Evolutionary conservation across 768 basidiomycete species (phyloP), one percentile per base, ranked within the genome.

Genomic region (Serendipita vermifera): DNA sequence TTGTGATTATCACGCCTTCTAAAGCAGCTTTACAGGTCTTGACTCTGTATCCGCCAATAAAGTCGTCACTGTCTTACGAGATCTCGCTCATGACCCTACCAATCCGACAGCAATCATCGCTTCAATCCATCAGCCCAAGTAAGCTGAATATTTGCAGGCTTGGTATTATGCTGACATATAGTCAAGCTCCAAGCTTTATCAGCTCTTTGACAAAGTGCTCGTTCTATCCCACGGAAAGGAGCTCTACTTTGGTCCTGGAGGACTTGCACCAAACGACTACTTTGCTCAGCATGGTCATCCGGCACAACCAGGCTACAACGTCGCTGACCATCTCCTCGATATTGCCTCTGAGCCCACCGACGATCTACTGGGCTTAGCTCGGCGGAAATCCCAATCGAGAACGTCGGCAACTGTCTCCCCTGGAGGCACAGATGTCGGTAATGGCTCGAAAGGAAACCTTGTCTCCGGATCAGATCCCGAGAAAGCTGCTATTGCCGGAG

Each of bases 241-340:
- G 3, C 65, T 94, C 1, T 96, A 92, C 69, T 80, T 77, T 17
- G 92, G 92, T 2, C 75, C 78, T 0, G 91, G 91, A 2, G 77
- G 78, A 0, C 77, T 82, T 56, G 74, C 76, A 0, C 88, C 91
- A 0, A 78, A 76, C 0, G 76, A 78, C 9, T 75, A 85, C 65
- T 87, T 93, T 64, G 72, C 77, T 1, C 69, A 62, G 20, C 67
- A 71, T 22, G 75, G 76, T 3, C 60, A 69, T 3, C 6, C 64
- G 58, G 7, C 65, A 64, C 56, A 66, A 64, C 60, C 80, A 48
- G 90, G 88, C 0, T 92, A 93, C 71, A 96, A 96, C 62, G 78
- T 93, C 15, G 91, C 93, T 0, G 93, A 97, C 66, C 87, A 93
- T 63, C 76, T 96, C 9, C 74, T 97, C 20, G 92, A 96, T 61